Evolutionary conservation across 176 grass and related monocot genomes (phyloP), one percentile per base, ranked within the genome.

Genomic region (Rhynchospora tenuis): DNA sequence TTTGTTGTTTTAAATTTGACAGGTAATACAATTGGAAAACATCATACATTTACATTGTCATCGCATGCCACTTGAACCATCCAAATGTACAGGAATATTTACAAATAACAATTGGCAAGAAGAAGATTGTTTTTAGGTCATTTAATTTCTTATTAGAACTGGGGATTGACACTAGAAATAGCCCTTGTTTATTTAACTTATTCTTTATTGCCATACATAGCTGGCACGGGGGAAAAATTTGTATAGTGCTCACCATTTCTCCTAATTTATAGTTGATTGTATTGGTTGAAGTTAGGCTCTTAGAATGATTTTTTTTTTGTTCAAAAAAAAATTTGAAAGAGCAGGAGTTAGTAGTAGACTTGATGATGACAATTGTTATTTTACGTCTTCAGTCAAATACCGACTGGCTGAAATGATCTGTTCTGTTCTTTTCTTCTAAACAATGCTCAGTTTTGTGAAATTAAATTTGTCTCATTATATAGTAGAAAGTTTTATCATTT

Each of bases 61-160:
- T 54, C 31, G 73, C 73, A 56, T 77, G 23, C 48, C 24, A 16
- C 52, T 77, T 48, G 9, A 55, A 77, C 73, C 54, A 29, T 56
- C 14, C 73, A 77, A 77, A 4, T 77, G 73, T 77, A 77, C 50
- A 77, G 50, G 12, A 77, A 56, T 77, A 4, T 9, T 54, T 77
- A 77, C 50, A 55, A 29, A 29, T 56, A 33, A 56, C 15, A 31
- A 31, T 56, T 77, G 48, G 24, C 56, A 56, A 48, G 47, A 77
- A 56, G 14, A 55, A 27, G 55, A 77, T 29, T 54, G 15, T 33
- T 77, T 51, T 5, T 56, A 56, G 47, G 51, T 55, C 31, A 33
- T 15, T 17, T 27, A 52, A 50, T 14, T 7, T 74, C 1, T 75
- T 74, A 8, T 28, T 28, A 77, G 73, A 77, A 76, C 17, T 77